Evolutionary conservation across 2,329 filamentous ascomycete genomes (phyloP).

Genomic region (Fusarium nematophilum): DNA sequence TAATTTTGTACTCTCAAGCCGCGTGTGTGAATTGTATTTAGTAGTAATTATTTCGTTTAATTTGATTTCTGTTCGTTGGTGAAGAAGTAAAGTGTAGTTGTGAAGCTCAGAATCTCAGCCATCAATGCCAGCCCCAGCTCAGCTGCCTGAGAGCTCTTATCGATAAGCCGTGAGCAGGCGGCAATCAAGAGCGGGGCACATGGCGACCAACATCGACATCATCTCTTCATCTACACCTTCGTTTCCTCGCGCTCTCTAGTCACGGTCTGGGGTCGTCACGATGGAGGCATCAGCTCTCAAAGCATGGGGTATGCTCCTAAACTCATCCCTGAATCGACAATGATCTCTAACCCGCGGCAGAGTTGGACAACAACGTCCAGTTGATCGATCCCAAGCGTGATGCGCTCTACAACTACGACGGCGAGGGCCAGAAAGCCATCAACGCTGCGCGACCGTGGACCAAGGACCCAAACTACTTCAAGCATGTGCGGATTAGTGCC

Average conservation of each 20-base stretch:
- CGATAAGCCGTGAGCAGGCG: slow-evolving; percentile 34
- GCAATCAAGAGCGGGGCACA: slow-evolving; percentile 40
- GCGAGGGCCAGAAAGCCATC: slow-evolving; percentile 73
- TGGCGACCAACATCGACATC: slow-evolving; percentile 19
- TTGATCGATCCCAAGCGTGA: slow-evolving; percentile 89
- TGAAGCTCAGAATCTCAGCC: too few relatives aligned
- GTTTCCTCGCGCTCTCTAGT: slow-evolving; percentile 16
- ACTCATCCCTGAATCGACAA: too few relatives aligned
- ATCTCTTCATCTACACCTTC: slow-evolving; percentile 31
- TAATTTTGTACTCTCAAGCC: background rate
- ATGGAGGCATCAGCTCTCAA: slow-evolving; percentile 48
- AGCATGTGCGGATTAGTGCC: slow-evolving; percentile 90
- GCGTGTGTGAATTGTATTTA: background rate
- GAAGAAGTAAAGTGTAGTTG: slow-evolving; percentile 11
- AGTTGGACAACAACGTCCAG: slow-evolving; percentile 87
- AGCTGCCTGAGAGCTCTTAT: slow-evolving; percentile 37
- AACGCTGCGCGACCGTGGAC: slow-evolving; percentile 78
- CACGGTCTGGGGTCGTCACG: slow-evolving; percentile 28
- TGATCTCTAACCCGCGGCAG: slow-evolving; percentile 57
- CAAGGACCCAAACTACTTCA: slow-evolving; percentile 87
- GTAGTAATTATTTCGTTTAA: background rate
- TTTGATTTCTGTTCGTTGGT: background rate
- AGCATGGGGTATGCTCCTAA: slow-evolving; percentile 42
- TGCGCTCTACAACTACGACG: slow-evolving; percentile 88
- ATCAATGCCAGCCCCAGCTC: too few relatives aligned